Evolutionary conservation across 495 filamentous ascomycete genomes (phyloP), one percentile per base, ranked within the genome.

Genomic region (Aspergillus cavernicola): DNA sequence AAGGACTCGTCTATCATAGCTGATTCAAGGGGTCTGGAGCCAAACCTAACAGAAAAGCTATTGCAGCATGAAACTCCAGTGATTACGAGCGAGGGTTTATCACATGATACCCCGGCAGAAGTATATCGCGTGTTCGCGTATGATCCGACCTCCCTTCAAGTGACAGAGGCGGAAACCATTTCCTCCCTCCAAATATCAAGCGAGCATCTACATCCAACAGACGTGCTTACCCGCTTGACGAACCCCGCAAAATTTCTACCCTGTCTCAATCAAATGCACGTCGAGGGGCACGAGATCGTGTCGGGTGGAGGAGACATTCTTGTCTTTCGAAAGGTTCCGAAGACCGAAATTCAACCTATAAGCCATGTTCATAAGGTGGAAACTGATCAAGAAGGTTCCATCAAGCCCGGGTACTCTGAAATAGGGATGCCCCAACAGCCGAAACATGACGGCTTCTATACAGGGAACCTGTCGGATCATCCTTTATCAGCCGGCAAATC

Each of bases 41-140:
- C 18, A 35, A 18, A 29, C 18, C 16, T 42, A 42, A 18, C 1
- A 13, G 44, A 13, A 24, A 12, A 2, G 12, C 2, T 12, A 20
- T 9, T n/a, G 4, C 36, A 10, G 12, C 18, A 29, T 29, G 44
- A 37, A 55, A 15, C 33, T 9, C n/a, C 33, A 15, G 0, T 6
- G 6, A 3, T 31, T 37, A 24, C 6, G 44, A 24, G 23, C 16
- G 33, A n/a, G 3, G 1, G 10, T 6, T 7, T 18, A 5, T 11
- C 50, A 15, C 6, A 24, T 22, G 2, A 38, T 22, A 10, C 38
- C 13, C 20, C 41, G 16, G 53, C 35, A 18, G 74, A 74, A 1
- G 40, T 78, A 4, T 92, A 89, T 70, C 88, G 84, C 51, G 78
- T 93, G 31, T 73, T 93, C 10, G 87, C 82, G 12, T 90, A 86